Base-by-base conservation (phyloP, 164 flowering plant species). In the Vitis rupestris region DNA sequence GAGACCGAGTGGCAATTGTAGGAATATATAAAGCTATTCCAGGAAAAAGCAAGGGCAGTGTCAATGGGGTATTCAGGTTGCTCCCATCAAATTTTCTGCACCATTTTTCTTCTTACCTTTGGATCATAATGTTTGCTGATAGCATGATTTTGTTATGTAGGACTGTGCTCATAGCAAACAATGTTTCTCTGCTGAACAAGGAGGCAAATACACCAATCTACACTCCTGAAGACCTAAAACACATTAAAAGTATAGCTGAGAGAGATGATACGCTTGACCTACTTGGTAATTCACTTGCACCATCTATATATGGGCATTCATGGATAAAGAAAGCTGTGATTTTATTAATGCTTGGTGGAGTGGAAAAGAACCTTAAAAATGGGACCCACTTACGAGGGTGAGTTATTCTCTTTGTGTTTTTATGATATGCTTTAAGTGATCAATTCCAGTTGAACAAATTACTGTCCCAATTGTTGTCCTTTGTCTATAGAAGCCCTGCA, bases 361-460 rank as follows among this genome's bases (percentile, higher is more conserved):
- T 86, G 70, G 99, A 96, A 68, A 96, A 96, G 83, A 96, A 96
- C 83, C 72, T 96, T 65, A 87, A 84, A 75, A 96, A 96, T 79
- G 99, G 98, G 14, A 96, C 99, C 47, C 99, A 96, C 73, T 86
- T 96, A 67, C 78, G 99, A 82, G 99, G 99, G 99, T 96, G 69
- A 86, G 87, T 75, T 54, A 27, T 58, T 10, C 53, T 12, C 17
- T 10, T 14, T 64, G 31, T 29, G 27, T 48, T 54, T 8, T 50
- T 16, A 23, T 23, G 12, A 64, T 53, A 49, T 65, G 14, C 16
- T 49, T 3, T 57, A n/a, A n/a, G 29, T 8, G 52, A 67, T 9
- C 9, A 47, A 48, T 44, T 31, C 10, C 17, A 61, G 14, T 17
- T 64, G 14, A 51, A 15, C 49, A 15, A 52, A 65, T 9, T 17